Conservation (phyloP, 768 basidiomycete species). For the Xerocomellus dryophilus region DNA sequence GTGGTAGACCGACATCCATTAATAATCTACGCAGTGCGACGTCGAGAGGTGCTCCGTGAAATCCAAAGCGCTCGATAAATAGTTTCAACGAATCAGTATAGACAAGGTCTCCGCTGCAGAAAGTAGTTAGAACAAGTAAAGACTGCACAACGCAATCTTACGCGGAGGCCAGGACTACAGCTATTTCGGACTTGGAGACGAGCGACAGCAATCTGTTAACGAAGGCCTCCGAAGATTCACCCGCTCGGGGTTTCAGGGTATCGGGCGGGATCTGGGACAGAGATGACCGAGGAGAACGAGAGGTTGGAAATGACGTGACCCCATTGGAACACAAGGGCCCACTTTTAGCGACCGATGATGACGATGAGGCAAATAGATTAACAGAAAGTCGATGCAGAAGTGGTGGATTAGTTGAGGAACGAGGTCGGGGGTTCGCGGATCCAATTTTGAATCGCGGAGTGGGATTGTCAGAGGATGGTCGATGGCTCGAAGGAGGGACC, state of each 20-base stretch:
- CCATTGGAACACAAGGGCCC: slow-evolving; percentile 9
- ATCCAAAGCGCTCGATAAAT: slow-evolving; percentile 78
- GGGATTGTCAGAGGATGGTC: background rate
- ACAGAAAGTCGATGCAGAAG: slow-evolving; percentile 68
- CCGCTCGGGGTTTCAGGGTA: slow-evolving; percentile 52
- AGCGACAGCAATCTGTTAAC: slow-evolving; percentile 58
- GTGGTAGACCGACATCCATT: slow-evolving; percentile 88
- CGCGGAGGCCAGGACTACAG: slow-evolving; percentile 79
- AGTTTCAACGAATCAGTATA: slow-evolving; percentile 63
- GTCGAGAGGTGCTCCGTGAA: slow-evolving; percentile 79
- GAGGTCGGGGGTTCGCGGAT: slow-evolving; percentile 40
- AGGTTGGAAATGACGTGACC: slow-evolving; percentile 21
- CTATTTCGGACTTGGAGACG: slow-evolving; percentile 77
- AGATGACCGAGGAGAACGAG: slow-evolving; percentile 45
- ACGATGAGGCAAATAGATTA: slow-evolving; percentile 54
- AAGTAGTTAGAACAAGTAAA: slow-evolving; percentile 7
- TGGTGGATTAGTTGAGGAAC: slow-evolving; percentile 63
- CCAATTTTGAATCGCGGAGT: slow-evolving; percentile 19
- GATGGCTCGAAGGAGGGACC: slow-evolving; percentile 10
- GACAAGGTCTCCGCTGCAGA: slow-evolving; percentile 63
- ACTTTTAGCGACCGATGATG: slow-evolving; percentile 31
- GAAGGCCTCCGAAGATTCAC: slow-evolving; percentile 71
- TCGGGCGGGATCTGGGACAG: slow-evolving; percentile 42
- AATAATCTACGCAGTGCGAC: slow-evolving; percentile 85
- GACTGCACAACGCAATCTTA: slow-evolving; percentile 32